Evolutionary conservation across 352 stramenopile species (phyloP), one percentile per base, ranked within the genome.

Genomic region (Globisporangium parvum): DNA sequence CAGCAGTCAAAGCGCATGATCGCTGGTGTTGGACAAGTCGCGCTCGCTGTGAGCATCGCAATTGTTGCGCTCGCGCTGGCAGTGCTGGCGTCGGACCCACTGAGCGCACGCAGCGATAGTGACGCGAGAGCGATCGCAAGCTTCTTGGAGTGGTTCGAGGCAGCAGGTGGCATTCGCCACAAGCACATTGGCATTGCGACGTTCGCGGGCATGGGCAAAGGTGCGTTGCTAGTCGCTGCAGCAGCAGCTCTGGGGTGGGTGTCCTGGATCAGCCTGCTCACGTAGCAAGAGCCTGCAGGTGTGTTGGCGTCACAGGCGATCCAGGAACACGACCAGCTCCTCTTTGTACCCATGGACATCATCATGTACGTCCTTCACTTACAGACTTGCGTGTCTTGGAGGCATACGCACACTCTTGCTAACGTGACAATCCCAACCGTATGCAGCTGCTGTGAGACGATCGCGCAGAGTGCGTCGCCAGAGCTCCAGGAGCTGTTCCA

Each of bases 131-230:
- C 40, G 37, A 57, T 62, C 18, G 53, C 49, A 12, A 6, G 37
- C 9, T 87, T 87, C 47, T 15, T 82, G 39, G 12, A 64, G 6
- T 87, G 77, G 74, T 85, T 87, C 42, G 60, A 56, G 5, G 47
- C 41, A 12, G 55, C 57, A 0, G 77, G 67, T 42, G 70, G 74
- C 17, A 39, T 63, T 14, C 41, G 42, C 17, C 65, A 56, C 42
- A 31, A 40, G 40, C 66, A 57, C 33, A 54, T 79, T 21, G 49
- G 51, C 37, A 61, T 82, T 39, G 21, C 65, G 2, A 50, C 39
- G 8, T 80, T 82, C 20, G 47, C 62, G 23, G 26, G 18, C 33
- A 82, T 82, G 72, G 72, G 65, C 12, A 69, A 60, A 60, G 72
- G 70, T 66, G 33, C 11, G 47, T 54, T 14, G 18, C 21, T 2